Percentiles rank a stretch among this genome's conserved stretches.
phyloP scores from a whole-genome alignment of 805 yeast genomes.

The Jamesozyma gamospora region DNA sequence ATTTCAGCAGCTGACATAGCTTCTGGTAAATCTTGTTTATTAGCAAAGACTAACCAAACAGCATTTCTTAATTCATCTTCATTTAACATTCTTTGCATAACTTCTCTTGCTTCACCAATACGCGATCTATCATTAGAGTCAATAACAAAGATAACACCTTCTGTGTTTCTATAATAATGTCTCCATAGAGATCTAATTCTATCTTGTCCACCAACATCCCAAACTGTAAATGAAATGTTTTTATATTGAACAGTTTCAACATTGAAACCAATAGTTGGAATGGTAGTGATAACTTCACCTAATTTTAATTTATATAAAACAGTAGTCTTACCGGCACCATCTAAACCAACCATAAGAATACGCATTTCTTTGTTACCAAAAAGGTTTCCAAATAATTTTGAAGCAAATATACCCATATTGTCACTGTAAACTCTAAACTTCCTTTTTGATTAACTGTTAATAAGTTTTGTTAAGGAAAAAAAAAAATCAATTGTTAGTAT shows the following conservation, averaged over 20 bases:
- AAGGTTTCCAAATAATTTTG: conserved; percentile 88
- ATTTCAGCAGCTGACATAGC: conserved; percentile 99
- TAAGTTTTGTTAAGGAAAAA: neutral
- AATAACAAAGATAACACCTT: conserved; percentile 95
- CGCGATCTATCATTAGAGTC: conserved; percentile 98
- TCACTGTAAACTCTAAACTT: neutral
- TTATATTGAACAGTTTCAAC: conserved; percentile 96
- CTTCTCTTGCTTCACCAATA: conserved; percentile 96
- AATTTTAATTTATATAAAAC: conserved; percentile 88
- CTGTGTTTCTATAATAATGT: conserved; percentile 97
- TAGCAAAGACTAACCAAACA: conserved; percentile 87
- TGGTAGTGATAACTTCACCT: conserved; percentile 93
- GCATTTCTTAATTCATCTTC: conserved; percentile 98
- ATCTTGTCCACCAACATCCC: conserved; percentile 99
- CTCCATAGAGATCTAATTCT: conserved; percentile 98
- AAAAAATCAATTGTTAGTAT: neutral
- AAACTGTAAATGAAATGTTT: conserved; percentile 91
- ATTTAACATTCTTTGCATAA: conserved; percentile 94
- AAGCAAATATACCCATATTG: conserved; percentile 85
- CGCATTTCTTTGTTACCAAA: conserved; percentile 98
- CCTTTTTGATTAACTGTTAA: neutral
- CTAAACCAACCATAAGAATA: conserved; percentile 95
- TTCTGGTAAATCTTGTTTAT: conserved; percentile 97
- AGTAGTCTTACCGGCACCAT: conserved; percentile 98
- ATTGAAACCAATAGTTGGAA: conserved; percentile 95